A percentile compares a stretch with the other conserved stretches of the same genome.
Conservation (phyloP, 176 grass and related monocot genomes). For the Thinopyrum elongatum region DNA sequence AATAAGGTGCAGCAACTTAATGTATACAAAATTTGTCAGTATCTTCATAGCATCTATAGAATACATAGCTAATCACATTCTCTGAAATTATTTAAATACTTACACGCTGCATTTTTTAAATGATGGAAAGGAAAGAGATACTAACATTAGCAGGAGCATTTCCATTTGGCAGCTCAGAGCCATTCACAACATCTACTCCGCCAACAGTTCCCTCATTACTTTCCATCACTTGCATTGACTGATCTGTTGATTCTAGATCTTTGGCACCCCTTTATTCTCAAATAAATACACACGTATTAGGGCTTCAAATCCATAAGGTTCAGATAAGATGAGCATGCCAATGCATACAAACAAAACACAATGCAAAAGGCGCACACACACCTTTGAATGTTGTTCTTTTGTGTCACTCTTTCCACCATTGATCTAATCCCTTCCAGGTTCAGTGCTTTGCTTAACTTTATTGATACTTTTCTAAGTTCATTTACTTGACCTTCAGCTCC, state of each 20-base stretch:
- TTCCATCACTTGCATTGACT: constrained; percentile 28
- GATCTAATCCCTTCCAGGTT: constrained; percentile 65
- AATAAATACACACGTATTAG: constrained; percentile 28
- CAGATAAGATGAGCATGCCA: not conserved
- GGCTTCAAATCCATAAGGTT: not conserved
- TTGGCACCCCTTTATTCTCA: constrained; percentile 46
- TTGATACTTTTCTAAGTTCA: constrained; percentile 50
- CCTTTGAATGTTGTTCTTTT: constrained; percentile 57
- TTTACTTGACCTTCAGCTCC: constrained; percentile 39
- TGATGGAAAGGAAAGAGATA: constrained; percentile 25
- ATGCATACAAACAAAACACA: not conserved
- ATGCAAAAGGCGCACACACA: constrained; percentile 43
- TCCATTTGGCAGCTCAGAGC: constrained; percentile 47
- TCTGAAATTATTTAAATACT: not conserved
- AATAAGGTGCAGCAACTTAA: not conserved
- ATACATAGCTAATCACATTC: not conserved
- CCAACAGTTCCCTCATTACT: constrained; percentile 43
- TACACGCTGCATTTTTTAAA: not conserved
- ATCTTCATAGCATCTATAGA: not conserved
- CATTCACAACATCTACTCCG: constrained; percentile 40
- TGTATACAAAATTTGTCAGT: not conserved
- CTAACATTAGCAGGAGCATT: constrained; percentile 58
- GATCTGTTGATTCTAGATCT: constrained; percentile 50
- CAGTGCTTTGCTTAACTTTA: constrained; percentile 57
- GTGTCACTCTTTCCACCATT: constrained; percentile 52